Evolutionary conservation across 2,329 filamentous ascomycete species (phyloP).

Genomic region (Corniculantispora saksenae): DNA sequence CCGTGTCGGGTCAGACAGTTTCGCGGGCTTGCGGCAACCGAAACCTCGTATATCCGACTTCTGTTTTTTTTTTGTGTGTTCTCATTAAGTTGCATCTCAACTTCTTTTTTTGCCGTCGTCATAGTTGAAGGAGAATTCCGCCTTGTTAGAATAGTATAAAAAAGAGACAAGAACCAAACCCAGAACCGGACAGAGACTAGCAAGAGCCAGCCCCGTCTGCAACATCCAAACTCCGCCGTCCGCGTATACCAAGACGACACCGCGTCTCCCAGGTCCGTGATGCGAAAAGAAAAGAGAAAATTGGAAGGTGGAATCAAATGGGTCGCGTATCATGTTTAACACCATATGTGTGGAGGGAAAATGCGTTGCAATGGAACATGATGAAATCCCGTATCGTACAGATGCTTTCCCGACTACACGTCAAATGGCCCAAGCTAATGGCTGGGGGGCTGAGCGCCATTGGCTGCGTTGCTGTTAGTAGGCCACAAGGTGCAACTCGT

Average conservation of each 20-base stretch:
- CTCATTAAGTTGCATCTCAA: neutral
- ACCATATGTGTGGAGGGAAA: neutral
- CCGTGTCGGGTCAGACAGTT: slow-evolving; percentile 9
- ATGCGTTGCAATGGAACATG: neutral
- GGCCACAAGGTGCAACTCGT: neutral
- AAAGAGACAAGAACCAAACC: neutral
- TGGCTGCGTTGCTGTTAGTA: slow-evolving; percentile 18
- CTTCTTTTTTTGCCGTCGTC: slow-evolving; percentile 1
- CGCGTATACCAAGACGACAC: slow-evolving; percentile 12
- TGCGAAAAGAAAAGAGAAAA: neutral
- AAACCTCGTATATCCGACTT: too few species aligned
- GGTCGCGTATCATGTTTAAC: neutral
- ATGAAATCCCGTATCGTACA: slow-evolving; percentile 1
- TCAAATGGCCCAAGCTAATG: neutral
- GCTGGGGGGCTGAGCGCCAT: slow-evolving; percentile 15
- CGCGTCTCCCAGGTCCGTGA: slow-evolving; percentile 10
- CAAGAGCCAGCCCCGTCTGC: neutral
- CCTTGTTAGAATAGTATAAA: neutral
- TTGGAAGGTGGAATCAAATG: neutral
- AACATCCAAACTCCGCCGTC: slow-evolving; percentile 15
- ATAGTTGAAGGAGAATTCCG: slow-evolving; percentile 2
- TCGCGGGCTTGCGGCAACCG: slow-evolving; percentile 6
- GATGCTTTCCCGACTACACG: neutral
- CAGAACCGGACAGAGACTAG: neutral
- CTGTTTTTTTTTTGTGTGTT: neutral